Conservation (phyloP, 1,284 basidiomycete genomes). For the Cerioporus squamosus region DNA sequence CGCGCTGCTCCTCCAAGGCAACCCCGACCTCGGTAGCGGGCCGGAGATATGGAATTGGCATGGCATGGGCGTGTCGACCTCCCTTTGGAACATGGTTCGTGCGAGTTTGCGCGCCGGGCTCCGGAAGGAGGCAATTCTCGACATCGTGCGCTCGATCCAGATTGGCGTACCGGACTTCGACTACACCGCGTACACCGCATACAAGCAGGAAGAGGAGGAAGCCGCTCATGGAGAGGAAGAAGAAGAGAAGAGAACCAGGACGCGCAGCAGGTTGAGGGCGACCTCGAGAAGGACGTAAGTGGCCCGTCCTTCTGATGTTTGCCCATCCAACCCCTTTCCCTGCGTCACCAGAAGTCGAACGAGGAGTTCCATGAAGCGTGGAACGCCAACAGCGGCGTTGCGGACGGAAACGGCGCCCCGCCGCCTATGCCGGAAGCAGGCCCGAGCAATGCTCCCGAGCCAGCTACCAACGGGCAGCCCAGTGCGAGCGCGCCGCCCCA, state of each 20-base stretch:
- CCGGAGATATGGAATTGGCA: conserved; percentile 73
- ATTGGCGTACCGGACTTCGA: conserved; percentile 50
- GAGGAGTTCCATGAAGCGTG: conserved; percentile 60
- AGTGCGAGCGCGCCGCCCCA: conserved; percentile 7
- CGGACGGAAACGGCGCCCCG: conserved; percentile 30
- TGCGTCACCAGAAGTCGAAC: conserved; percentile 37
- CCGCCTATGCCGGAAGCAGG: conserved; percentile 24
- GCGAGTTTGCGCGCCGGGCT: conserved; percentile 58
- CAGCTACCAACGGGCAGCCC: conserved; percentile 17
- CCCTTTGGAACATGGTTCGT: conserved; percentile 71
- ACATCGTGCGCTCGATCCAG: conserved; percentile 58
- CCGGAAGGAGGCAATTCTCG: conserved; percentile 59
- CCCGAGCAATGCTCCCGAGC: conserved; percentile 26
- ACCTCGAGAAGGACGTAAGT: conserved; percentile 33
- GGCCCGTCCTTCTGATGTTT: neutral
- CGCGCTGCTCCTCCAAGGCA: conserved; percentile 54
- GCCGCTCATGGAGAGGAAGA: conserved; percentile 38
- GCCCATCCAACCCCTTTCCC: conserved; percentile 2
- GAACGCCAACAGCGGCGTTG: conserved; percentile 52
- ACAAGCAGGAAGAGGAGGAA: conserved; percentile 40
- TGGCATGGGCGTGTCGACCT: conserved; percentile 65
- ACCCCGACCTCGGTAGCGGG: conserved; percentile 55
- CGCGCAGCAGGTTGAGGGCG: conserved; percentile 32
- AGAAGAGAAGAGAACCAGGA: conserved; percentile 33
- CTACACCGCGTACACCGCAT: conserved; percentile 16